These are phyloP conservation scores for Biscutella laevigata DNA, from an alignment of 441 rosid genomes.

Conservation along the genomic window DNA sequence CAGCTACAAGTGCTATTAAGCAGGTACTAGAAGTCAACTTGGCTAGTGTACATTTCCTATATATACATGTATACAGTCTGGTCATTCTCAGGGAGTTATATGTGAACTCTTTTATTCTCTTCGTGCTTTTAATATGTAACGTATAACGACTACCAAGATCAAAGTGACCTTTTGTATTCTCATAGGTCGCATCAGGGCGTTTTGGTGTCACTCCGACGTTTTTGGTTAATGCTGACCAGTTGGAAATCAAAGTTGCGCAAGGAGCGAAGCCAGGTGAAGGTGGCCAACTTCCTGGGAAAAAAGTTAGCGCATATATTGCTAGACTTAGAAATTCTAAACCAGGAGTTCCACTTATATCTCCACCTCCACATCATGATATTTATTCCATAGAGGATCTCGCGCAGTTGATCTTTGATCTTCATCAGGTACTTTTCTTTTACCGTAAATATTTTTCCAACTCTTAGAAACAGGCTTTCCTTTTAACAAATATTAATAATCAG, in stretches of 20 bases:
- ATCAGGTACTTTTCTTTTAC: conserved; percentile 55
- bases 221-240: conserved; percentile 88
- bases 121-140: background rate
- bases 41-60: background rate
- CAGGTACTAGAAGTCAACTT: conserved; percentile 45
- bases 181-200: conserved; percentile 97
- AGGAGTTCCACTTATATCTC: conserved; percentile 99
- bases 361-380: conserved; percentile 98
- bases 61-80: conserved; percentile 7
- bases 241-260: conserved; percentile 98
- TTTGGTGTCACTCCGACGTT: conserved; percentile 98
- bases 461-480: conserved; percentile 7
- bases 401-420: conserved; percentile 93
- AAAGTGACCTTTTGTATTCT: conserved; percentile 20
- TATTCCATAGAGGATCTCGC: conserved; percentile 99
- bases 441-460: background rate
- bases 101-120: background rate
- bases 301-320: conserved; percentile 98
- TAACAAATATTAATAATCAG: conserved; percentile 35
- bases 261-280: conserved; percentile 99
- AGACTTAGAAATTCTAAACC: conserved; percentile 93
- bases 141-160: conserved; percentile 2
- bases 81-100: conserved; percentile 7
- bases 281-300: conserved; percentile 96
- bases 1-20: conserved; percentile 98